phyloP scores from a whole-genome alignment of 108 stramenopile species.

The Schizochytrium sp. region DNA sequence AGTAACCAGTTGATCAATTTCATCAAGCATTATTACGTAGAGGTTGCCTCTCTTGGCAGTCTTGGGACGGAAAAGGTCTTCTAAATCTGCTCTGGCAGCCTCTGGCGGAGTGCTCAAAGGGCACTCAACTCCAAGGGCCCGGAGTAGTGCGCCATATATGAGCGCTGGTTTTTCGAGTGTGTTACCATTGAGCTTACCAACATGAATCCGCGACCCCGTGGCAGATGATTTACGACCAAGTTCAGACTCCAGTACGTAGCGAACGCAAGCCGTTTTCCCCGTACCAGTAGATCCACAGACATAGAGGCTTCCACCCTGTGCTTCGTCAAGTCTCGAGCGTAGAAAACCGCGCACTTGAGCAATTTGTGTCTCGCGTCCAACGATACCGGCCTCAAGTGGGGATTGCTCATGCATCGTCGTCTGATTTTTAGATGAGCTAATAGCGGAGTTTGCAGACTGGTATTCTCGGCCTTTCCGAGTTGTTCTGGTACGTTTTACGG shows the following conservation, averaged over 20 bases:
- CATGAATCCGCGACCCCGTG: background rate
- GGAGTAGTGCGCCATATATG: background rate
- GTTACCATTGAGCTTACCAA: constrained; percentile 2
- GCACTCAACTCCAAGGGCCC: background rate
- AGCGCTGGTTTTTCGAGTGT: constrained; percentile 25
- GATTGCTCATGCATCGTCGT: no score
- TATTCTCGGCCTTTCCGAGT: no score
- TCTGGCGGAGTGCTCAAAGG: background rate
- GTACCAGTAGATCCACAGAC: constrained; percentile 55
- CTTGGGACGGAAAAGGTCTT: background rate
- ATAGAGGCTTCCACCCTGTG: background rate
- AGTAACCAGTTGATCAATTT: constrained; percentile 27
- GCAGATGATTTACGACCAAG: background rate
- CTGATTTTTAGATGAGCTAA: no score
- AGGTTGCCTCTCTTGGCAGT: background rate
- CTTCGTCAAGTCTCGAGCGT: background rate
- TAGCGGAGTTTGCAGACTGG: no score
- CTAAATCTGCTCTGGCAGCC: background rate
- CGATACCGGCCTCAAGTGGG: background rate
- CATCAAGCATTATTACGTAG: constrained; percentile 7
- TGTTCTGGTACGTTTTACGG: no score
- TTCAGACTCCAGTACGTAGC: background rate
- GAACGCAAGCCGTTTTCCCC: constrained; percentile 52
- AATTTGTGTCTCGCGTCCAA: background rate
- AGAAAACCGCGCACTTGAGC: constrained; percentile 13